phyloP scores from a whole-genome alignment of 2,329 filamentous ascomycete genomes.

The Verticillium albo-atrum region DNA sequence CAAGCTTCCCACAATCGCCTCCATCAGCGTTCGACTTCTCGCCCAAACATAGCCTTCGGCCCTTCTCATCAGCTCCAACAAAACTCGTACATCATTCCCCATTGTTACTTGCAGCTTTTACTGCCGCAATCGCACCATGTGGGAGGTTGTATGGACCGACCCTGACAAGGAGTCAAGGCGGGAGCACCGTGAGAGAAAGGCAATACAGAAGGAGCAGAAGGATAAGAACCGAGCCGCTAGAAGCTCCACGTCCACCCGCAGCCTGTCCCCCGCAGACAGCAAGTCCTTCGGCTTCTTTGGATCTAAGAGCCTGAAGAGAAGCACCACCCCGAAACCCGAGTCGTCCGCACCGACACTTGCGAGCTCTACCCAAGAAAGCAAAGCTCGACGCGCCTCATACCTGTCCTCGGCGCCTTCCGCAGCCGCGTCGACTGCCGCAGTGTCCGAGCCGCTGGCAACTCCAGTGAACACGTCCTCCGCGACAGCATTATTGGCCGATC shows the following conservation, averaged over 20 bases:
- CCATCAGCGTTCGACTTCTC: background rate
- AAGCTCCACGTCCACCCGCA: constrained; percentile 36
- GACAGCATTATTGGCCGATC: background rate
- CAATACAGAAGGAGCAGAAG: constrained; percentile 28
- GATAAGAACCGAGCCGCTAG: constrained; percentile 24
- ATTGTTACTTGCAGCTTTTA: background rate
- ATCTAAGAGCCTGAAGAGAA: constrained; percentile 30
- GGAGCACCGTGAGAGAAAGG: constrained; percentile 46
- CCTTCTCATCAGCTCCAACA: background rate
- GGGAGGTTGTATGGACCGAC: constrained; percentile 56
- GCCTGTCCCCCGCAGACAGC: constrained; percentile 34
- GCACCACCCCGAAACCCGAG: constrained; percentile 9
- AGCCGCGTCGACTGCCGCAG: background rate
- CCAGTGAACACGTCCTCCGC: background rate
- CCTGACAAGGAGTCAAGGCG: constrained; percentile 48
- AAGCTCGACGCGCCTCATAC: constrained; percentile 3
- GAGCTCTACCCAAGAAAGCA: constrained; percentile 7
- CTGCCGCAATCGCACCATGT: constrained; percentile 34
- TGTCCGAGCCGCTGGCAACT: constrained; percentile 3
- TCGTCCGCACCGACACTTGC: constrained; percentile 10
- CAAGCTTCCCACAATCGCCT: too few species aligned
- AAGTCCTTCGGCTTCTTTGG: constrained; percentile 40
- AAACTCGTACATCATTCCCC: background rate
- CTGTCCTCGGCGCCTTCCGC: background rate
- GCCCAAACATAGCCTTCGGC: background rate